Evolutionary conservation across 306 rosid genomes (phyloP).

Genomic region (Acacia melanoxylon): DNA sequence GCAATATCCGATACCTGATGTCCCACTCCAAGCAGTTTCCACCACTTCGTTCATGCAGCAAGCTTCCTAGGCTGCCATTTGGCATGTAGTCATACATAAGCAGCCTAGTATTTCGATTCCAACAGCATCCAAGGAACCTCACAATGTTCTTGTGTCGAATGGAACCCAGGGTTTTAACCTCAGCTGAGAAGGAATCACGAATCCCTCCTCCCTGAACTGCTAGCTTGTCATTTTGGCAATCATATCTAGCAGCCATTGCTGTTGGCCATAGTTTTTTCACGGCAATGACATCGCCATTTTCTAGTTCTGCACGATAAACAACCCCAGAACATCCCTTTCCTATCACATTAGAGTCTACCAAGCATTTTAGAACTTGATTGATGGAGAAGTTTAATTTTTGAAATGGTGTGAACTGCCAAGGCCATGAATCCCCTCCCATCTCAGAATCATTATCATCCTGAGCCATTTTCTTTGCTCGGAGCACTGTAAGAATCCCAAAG

Average conservation of each 20-base stretch:
- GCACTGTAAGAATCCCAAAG: conserved; percentile 50
- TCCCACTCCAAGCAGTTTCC: conserved; percentile 83
- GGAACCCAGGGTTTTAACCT: conserved; percentile 81
- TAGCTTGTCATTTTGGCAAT: conserved; percentile 47
- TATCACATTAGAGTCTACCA: conserved; percentile 73
- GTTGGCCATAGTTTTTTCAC: conserved; percentile 93
- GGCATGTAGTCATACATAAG: conserved; percentile 90
- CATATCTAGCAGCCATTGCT: conserved; percentile 39
- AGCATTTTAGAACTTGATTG: conserved; percentile 66
- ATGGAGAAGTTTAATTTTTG: conserved; percentile 82
- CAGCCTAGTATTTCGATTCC: conserved; percentile 67
- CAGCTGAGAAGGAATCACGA: conserved; percentile 86
- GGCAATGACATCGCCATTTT: conserved; percentile 71
- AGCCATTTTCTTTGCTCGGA: conserved; percentile 55
- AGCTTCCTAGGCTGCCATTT: conserved; percentile 87
- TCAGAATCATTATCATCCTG: conserved; percentile 66
- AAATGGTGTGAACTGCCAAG: conserved; percentile 86
- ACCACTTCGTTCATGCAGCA: conserved; percentile 67
- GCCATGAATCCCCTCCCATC: conserved; percentile 67
- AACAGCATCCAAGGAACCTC: conserved; percentile 83
- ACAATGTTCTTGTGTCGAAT: conserved; percentile 94
- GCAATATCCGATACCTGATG: conserved; percentile 60
- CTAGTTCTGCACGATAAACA: conserved; percentile 73
- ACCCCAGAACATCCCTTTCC: conserved; percentile 90
- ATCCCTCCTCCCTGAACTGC: conserved; percentile 51